A percentile compares a stretch with the other conserved stretches of the same genome.
phyloP scores from a whole-genome alignment of 1,284 basidiomycete genomes.

The Sanguinoderma infundibulare region DNA sequence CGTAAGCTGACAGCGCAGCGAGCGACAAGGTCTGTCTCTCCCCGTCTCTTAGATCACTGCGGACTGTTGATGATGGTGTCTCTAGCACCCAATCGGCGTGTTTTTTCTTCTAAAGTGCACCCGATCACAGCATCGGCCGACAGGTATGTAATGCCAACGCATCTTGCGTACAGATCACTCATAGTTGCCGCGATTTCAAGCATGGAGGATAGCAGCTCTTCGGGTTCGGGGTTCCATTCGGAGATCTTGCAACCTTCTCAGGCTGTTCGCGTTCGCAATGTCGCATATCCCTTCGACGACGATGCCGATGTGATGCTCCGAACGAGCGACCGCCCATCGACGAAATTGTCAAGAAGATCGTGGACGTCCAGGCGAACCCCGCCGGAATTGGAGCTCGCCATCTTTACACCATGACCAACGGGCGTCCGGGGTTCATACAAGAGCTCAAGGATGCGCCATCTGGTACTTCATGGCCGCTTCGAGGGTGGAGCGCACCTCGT shows the following conservation, averaged over 20 bases:
- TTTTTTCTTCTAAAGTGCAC: background rate
- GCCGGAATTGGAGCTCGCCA: no score
- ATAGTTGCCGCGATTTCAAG: background rate
- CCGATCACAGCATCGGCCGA: background rate
- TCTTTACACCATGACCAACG: no score
- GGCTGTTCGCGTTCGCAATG: no score
- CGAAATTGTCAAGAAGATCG: no score
- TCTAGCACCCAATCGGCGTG: background rate
- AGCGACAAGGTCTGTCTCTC: background rate
- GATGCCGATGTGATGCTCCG: constrained; percentile 45
- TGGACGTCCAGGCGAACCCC: no score
- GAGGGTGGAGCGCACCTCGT: constrained; percentile 31
- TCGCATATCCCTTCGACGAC: background rate
- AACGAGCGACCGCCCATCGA: constrained; percentile 50
- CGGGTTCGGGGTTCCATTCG: background rate
- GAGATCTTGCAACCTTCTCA: background rate
- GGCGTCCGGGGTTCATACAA: background rate
- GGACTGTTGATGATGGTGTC: background rate
- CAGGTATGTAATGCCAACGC: background rate
- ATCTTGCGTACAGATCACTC: background rate
- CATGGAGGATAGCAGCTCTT: background rate
- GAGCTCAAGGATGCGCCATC: constrained; percentile 32
- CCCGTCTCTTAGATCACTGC: background rate
- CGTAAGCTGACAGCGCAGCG: background rate
- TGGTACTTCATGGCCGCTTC: constrained; percentile 42